phyloP scores from a whole-genome alignment of 371 early-diverging fungal genomes.

The Nematocida ironsii region DNA sequence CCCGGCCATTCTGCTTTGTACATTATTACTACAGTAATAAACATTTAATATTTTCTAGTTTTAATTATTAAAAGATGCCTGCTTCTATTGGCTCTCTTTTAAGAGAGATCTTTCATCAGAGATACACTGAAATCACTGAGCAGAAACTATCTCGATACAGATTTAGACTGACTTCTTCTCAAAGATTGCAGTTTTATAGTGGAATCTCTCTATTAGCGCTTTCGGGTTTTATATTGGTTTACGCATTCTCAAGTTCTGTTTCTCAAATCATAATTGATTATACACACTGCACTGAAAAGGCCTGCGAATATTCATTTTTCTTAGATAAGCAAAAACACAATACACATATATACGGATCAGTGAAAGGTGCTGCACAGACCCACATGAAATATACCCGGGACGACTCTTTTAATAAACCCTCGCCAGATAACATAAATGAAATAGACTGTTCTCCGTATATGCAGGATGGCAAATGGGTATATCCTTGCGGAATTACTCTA shows the following conservation, averaged over 20 bases:
- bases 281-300: slow-evolving; percentile 2
- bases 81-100: background rate
- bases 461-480: slow-evolving; percentile 35
- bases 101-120: slow-evolving; percentile 1
- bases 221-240: background rate
- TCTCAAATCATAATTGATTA: slow-evolving; percentile 23
- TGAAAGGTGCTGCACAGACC: slow-evolving; percentile 37
- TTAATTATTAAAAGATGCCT: background rate
- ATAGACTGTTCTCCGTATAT: slow-evolving; percentile 14
- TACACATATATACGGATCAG: slow-evolving; percentile 22
- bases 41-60: too few relatives aligned
- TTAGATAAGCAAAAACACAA: background rate
- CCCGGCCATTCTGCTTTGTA: background rate
- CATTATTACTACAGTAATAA: background rate
- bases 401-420: background rate
- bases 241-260: background rate
- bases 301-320: slow-evolving; percentile 28
- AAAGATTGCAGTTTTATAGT: slow-evolving; percentile 17
- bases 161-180: background rate
- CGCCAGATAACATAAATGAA: background rate
- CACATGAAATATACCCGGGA: slow-evolving; percentile 32
- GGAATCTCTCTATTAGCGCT: background rate
- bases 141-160: slow-evolving; percentile 42
- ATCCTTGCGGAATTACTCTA: slow-evolving; percentile 34
- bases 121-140: slow-evolving; percentile 37